Conservation (phyloP, 345 rosid species). For the Lagerstroemia speciosa region DNA sequence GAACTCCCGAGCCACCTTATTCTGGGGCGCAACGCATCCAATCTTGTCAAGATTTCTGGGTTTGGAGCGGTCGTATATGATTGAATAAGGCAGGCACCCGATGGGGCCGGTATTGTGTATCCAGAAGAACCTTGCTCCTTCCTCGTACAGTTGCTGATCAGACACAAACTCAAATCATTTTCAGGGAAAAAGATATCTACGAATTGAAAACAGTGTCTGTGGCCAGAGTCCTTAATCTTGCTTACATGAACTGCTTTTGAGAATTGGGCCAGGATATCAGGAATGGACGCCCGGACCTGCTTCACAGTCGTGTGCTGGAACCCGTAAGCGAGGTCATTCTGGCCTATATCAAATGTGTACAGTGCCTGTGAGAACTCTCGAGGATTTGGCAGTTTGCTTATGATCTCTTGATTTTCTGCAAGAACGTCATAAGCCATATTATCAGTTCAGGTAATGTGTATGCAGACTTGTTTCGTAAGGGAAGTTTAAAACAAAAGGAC, state of each 20-base stretch:
- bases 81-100: slow-evolving; percentile 55
- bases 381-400: slow-evolving; percentile 50
- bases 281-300: slow-evolving; percentile 49
- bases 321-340: slow-evolving; percentile 55
- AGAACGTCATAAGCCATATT: neutral
- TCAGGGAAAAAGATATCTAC: neutral
- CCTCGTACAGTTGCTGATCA: slow-evolving; percentile 40
- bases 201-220: neutral
- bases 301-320: slow-evolving; percentile 30
- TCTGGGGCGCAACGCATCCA: slow-evolving; percentile 53
- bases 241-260: slow-evolving; percentile 44
- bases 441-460: neutral
- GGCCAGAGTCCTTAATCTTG: neutral
- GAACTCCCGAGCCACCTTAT: slow-evolving; percentile 55
- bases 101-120: slow-evolving; percentile 76
- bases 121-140: slow-evolving; percentile 78
- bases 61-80: slow-evolving; percentile 20
- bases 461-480: neutral
- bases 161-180: neutral
- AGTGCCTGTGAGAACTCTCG: slow-evolving; percentile 60
- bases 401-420: slow-evolving; percentile 13
- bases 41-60: slow-evolving; percentile 32
- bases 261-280: slow-evolving; percentile 33
- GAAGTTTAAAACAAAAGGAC: neutral
- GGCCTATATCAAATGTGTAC: slow-evolving; percentile 64